Percentiles rank a stretch among this genome's conserved stretches.
Evolutionary conservation across 2,329 filamentous ascomycete species (phyloP).

Genomic region (Colletotrichum musae): DNA sequence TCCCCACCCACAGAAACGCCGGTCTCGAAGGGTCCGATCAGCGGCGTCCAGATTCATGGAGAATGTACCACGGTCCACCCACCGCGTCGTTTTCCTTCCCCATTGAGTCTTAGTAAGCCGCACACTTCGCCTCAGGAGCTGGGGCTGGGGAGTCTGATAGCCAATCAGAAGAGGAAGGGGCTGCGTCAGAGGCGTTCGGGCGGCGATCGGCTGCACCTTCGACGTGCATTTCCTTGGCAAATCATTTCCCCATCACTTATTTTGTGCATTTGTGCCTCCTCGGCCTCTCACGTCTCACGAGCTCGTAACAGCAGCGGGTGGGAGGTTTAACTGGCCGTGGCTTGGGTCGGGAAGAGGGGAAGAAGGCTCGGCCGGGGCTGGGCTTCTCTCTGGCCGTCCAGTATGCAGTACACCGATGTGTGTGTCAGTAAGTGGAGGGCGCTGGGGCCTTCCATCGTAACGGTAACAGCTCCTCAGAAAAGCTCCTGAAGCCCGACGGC

Average conservation of each 20-base stretch:
- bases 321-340: no score
- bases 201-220: not conserved
- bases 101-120: not conserved
- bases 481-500: not conserved
- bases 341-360: no score
- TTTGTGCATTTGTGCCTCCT: not conserved
- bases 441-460: no score
- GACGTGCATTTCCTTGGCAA: constrained; percentile 7
- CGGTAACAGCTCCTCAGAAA: no score
- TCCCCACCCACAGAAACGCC: constrained; percentile 19
- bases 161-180: no score
- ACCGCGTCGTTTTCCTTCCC: no score
- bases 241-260: not conserved
- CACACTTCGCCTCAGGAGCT: not conserved
- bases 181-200: constrained; percentile 27
- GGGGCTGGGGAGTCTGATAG: not conserved
- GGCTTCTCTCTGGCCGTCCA: not conserved
- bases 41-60: constrained; percentile 28
- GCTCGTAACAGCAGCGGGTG: not conserved
- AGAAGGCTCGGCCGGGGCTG: not conserved
- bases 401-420: no score
- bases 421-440: not conserved
- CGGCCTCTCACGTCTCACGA: not conserved
- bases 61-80: not conserved
- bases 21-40: constrained; percentile 33